phyloP scores from a whole-genome alignment of 75 land plant species.

The Ceratopteris richardii region DNA sequence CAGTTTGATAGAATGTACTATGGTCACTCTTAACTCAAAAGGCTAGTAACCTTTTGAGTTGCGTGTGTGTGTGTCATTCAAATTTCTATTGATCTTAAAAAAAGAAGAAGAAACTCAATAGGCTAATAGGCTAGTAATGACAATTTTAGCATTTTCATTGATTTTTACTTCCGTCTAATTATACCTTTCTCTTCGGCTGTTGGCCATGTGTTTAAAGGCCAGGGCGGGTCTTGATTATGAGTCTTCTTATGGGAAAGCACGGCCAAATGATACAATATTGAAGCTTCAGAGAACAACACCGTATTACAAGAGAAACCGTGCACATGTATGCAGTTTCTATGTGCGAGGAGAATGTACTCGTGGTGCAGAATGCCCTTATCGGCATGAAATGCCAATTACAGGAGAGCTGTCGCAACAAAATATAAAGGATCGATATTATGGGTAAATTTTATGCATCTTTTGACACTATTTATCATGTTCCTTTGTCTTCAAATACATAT shows the following conservation, averaged over 20 bases:
- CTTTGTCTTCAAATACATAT: no score
- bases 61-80: no score
- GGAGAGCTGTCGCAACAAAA: constrained; percentile 97
- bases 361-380: constrained; percentile 93
- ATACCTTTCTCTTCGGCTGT: no score
- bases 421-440: constrained; percentile 96
- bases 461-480: not conserved
- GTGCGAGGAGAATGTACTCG: constrained; percentile 89
- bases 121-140: no score
- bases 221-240: constrained; percentile 96
- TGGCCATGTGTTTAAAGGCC: no score
- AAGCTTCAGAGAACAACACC: constrained; percentile 95
- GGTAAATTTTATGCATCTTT: constrained; percentile 60
- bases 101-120: no score
- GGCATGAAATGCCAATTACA: constrained; percentile 94
- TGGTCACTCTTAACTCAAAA: no score
- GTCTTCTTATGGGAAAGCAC: constrained; percentile 89
- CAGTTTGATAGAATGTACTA: no score
- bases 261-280: constrained; percentile 92
- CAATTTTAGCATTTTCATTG: no score
- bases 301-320: constrained; percentile 89
- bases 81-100: no score
- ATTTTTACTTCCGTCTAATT: no score
- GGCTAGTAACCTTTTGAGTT: no score
- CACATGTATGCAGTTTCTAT: constrained; percentile 96